Evolutionary conservation across 257 asterid species (phyloP).

Genomic region (Verbascum thapsus): DNA sequence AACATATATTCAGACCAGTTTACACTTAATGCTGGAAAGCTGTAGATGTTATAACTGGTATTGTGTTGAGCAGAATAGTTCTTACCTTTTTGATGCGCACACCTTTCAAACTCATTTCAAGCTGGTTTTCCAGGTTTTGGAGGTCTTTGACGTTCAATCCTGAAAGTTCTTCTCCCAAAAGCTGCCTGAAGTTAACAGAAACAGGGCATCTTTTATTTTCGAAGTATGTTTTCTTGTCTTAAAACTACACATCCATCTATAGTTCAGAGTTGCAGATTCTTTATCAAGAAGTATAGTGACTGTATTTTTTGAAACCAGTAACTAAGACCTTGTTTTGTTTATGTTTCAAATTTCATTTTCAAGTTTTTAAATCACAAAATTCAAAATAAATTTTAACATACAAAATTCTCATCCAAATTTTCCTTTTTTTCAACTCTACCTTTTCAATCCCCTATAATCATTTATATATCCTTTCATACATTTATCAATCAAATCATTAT

Average conservation of each 20-base stretch:
- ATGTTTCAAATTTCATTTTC: no score
- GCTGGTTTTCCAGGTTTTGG: conserved; percentile 56
- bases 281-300: conserved; percentile 7
- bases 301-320: background rate
- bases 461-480: no score
- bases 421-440: no score
- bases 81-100: conserved; percentile 54
- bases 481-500: no score
- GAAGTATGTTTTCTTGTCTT: conserved; percentile 4
- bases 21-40: conserved; percentile 12
- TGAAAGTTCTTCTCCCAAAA: conserved; percentile 69
- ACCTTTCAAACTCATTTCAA: conserved; percentile 59
- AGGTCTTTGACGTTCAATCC: conserved; percentile 65
- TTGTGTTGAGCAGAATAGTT: background rate
- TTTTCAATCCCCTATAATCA: no score
- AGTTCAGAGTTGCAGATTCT: background rate
- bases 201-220: conserved; percentile 14
- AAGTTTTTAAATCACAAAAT: no score
- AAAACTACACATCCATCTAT: background rate
- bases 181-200: conserved; percentile 45
- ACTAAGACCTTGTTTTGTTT: background rate
- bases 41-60: background rate
- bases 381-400: no score
- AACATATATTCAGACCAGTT: conserved; percentile 7
- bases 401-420: no score